Base-by-base conservation (phyloP, 2,329 filamentous ascomycete genomes). In the Curvularia sp. region DNA sequence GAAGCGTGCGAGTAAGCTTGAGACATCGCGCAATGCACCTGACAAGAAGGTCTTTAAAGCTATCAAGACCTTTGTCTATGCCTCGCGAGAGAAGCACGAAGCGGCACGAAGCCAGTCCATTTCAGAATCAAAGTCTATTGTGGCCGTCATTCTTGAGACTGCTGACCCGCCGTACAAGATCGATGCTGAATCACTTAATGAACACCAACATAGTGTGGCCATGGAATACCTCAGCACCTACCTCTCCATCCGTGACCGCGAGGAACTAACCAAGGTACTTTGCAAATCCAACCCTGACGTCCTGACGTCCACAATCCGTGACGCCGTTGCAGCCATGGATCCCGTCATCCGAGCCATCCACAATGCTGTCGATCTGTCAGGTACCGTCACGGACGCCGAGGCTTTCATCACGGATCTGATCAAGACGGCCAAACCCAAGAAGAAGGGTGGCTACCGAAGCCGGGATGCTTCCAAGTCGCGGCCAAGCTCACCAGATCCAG, bases 331-430 rank as follows among this genome's bases (percentile, higher is more conserved):
- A 0, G 88, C 88, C 1, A 91, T 90, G 64, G 90, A 93, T 52
- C 89, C 89, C 0, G 86, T 93, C 58, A 91, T 95, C 55, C 84
- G 90, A 22, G 79, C 83, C 3, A 80, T 93, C 6, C 91, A 94
- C 72, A 85, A 90, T 53, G 84, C 85, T 2, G 84, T 93, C 24
- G 89, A 93, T 68, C 81, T 94, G 5, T 86, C 86, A 33, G 87
- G 87, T 39, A 89, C 91, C 20, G 75, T 94, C 6, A 83, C 83
- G 38, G 87, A 91, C 35, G 80, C 85, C 1, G 87, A 93, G 71
- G 80, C 78, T 9, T 93, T 95, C 68, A 72, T 93, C 22, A 84
- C 85, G 5, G 90, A 93, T 62, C 84, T 93, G 57, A 86, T 95
- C 73, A 86, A 86, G 61, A 82, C 70, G 3, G 76, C 79, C 9